A percentile compares a stretch with the other conserved stretches of the same genome.
phyloP scores from a whole-genome alignment of 2,329 filamentous ascomycete species.

The Aureobasidium sp. region DNA sequence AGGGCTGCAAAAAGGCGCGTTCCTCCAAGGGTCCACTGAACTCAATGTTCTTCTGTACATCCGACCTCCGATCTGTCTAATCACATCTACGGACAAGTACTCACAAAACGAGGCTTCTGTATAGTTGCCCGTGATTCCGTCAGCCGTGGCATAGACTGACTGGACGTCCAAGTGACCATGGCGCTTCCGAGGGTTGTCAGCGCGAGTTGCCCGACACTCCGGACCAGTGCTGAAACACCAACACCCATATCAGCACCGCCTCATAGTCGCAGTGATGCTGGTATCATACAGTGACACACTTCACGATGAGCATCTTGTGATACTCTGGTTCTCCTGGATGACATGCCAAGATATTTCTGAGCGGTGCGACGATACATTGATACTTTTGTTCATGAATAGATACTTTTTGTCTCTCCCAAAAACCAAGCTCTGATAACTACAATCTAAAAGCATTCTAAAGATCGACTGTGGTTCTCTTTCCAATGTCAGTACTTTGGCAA shows the following conservation, averaged over 20 bases:
- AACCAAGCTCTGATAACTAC: background rate
- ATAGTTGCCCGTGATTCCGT: background rate
- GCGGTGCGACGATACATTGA: background rate
- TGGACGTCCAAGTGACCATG: background rate
- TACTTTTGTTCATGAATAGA: background rate
- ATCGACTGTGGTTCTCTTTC: background rate
- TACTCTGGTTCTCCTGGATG: too few relatives aligned
- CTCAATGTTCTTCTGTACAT: background rate
- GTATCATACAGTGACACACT: too few relatives aligned
- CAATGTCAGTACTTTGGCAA: background rate
- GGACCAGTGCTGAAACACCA: too few relatives aligned
- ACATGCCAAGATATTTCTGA: too few relatives aligned
- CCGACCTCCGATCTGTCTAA: background rate
- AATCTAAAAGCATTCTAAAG: background rate
- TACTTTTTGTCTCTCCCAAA: background rate
- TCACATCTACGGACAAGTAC: background rate
- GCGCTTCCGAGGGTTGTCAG: background rate
- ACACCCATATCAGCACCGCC: too few relatives aligned
- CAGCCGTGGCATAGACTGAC: background rate
- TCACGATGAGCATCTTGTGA: too few relatives aligned
- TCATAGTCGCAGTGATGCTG: too few relatives aligned
- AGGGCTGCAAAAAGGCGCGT: slow-evolving; percentile 6
- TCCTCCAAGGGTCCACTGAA: background rate
- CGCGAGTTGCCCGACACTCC: background rate
- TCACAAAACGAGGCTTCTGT: slow-evolving; percentile 1